These are phyloP conservation scores for Atkinsonella hypoxylon DNA, from an alignment of 2,329 filamentous ascomycete species.

Conservation along the genomic window DNA sequence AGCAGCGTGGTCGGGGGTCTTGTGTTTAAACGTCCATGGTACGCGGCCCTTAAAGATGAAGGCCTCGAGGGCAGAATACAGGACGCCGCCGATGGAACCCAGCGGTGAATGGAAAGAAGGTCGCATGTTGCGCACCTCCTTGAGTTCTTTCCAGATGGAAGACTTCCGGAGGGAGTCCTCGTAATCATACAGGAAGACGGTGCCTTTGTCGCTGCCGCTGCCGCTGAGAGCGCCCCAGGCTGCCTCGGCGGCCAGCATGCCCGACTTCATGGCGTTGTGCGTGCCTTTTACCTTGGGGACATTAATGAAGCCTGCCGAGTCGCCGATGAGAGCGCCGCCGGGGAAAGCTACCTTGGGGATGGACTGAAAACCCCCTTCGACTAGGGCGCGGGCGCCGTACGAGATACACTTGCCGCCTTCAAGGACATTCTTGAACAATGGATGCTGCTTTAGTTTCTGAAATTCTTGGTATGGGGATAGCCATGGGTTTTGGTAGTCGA, in stretches of 20 bases:
- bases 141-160: conserved; percentile 85
- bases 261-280: conserved; percentile 94
- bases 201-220: conserved; percentile 41
- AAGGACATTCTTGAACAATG: conserved; percentile 74
- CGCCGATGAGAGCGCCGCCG: conserved; percentile 87
- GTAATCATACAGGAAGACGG: conserved; percentile 89
- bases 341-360: conserved; percentile 97
- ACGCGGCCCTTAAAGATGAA: conserved; percentile 73
- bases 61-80: conserved; percentile 89
- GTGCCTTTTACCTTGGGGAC: conserved; percentile 98
- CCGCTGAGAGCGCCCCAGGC: conserved; percentile 62
- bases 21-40: conserved; percentile 89
- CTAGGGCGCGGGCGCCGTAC: conserved; percentile 81
- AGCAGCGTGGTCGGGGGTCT: conserved; percentile 60
- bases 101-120: conserved; percentile 85
- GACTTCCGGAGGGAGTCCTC: conserved; percentile 79
- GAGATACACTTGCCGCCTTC: conserved; percentile 96
- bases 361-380: conserved; percentile 93
- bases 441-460: conserved; percentile 96
- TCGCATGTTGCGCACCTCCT: conserved; percentile 93
- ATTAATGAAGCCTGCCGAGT: conserved; percentile 93
- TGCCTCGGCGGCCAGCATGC: conserved; percentile 91
- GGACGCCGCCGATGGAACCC: conserved; percentile 76
- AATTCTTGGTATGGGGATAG: conserved; percentile 92
- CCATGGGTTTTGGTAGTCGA: conserved; percentile 97